Evolutionary conservation across 495 filamentous ascomycete species (phyloP).

Genomic region (Trypethelium eluteriae): DNA sequence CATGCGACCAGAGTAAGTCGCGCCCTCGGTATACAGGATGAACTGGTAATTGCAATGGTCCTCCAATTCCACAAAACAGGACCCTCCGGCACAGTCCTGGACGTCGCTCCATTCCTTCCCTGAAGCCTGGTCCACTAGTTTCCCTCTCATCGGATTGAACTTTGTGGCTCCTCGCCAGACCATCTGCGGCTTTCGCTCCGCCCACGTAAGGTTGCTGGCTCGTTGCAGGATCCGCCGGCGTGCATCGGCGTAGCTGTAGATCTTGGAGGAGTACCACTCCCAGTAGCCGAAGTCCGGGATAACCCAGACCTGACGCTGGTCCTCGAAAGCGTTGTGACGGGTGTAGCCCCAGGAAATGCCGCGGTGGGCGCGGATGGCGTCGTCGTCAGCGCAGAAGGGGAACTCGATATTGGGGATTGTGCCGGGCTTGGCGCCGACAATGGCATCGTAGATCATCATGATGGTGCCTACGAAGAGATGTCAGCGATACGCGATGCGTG

Average conservation of each 20-base stretch:
- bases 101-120: slow-evolving; percentile 21
- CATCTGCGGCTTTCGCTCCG: slow-evolving; percentile 22
- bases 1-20: slow-evolving; percentile 47
- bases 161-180: slow-evolving; percentile 25
- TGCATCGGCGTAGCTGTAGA: slow-evolving; percentile 12
- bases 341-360: slow-evolving; percentile 19
- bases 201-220: slow-evolving; percentile 15
- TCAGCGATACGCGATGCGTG: slow-evolving; percentile 1
- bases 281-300: slow-evolving; percentile 32
- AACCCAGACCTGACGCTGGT: slow-evolving; percentile 24
- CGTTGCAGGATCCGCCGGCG: background rate
- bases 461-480: slow-evolving; percentile 20
- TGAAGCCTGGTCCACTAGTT: slow-evolving; percentile 10
- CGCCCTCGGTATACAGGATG: slow-evolving; percentile 49
- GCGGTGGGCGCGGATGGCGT: slow-evolving; percentile 12
- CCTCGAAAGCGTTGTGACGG: slow-evolving; percentile 7
- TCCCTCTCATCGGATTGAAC: slow-evolving; percentile 8
- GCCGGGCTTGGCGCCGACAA: slow-evolving; percentile 14
- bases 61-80: slow-evolving; percentile 42
- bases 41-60: slow-evolving; percentile 58
- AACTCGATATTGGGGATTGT: slow-evolving; percentile 28
- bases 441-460: slow-evolving; percentile 22
- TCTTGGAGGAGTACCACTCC: slow-evolving; percentile 19
- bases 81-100: slow-evolving; percentile 20
- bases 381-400: slow-evolving; percentile 15